Conservation (phyloP, 1,284 basidiomycete genomes). For the Coniferiporia weirii region DNA sequence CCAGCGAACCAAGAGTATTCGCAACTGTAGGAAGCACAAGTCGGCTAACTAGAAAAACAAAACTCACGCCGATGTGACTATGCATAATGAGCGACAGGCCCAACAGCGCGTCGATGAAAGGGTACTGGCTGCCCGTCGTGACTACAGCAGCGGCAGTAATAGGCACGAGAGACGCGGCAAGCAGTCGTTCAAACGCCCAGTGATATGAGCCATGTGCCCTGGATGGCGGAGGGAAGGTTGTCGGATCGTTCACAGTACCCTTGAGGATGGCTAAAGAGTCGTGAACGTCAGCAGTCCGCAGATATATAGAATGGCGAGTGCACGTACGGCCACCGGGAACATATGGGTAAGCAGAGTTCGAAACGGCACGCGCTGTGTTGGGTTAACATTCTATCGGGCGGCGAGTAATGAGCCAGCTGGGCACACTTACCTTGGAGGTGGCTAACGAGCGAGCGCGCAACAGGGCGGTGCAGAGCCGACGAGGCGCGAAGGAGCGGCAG, state of each 20-base stretch:
- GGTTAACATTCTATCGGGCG: not conserved
- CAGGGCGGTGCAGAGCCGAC: slow-evolving; percentile 5
- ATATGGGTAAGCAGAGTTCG: slow-evolving; percentile 30
- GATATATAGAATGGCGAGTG: slow-evolving; percentile 22
- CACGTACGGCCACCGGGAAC: slow-evolving; percentile 70
- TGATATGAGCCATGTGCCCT: slow-evolving; percentile 90
- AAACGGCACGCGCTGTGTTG: not conserved
- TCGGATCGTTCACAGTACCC: slow-evolving; percentile 96
- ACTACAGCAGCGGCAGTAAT: slow-evolving; percentile 80
- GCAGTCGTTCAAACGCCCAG: slow-evolving; percentile 94
- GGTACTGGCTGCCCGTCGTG: slow-evolving; percentile 65
- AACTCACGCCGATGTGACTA: slow-evolving; percentile 85
- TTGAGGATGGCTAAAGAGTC: slow-evolving; percentile 71
- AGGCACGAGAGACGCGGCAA: slow-evolving; percentile 86
- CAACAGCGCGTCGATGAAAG: slow-evolving; percentile 84
- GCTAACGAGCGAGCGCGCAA: slow-evolving; percentile 13
- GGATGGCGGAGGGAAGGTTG: slow-evolving; percentile 78
- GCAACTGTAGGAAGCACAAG: too few relatives aligned
- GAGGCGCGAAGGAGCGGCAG: slow-evolving; percentile 10
- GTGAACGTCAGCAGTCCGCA: not conserved
- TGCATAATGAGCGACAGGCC: slow-evolving; percentile 88
- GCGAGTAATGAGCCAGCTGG: not conserved
- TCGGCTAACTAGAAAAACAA: too few relatives aligned
- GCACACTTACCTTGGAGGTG: slow-evolving; percentile 14
- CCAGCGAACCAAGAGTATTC: too few relatives aligned